Evolutionary conservation across 129 eudicot genomes (phyloP).

Genomic region (Saposhnikovia divaricata): DNA sequence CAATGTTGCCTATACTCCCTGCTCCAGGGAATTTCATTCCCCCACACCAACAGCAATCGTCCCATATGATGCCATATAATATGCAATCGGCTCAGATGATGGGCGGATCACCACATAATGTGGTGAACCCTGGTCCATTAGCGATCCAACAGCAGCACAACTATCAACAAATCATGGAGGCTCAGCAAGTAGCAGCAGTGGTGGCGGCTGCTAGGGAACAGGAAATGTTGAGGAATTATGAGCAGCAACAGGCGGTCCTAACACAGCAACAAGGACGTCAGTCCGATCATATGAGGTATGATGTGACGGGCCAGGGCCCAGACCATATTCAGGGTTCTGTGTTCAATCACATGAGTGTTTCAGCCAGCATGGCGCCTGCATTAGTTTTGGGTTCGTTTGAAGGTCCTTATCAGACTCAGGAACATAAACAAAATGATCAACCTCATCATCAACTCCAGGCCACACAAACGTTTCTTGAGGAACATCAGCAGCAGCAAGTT

Average conservation of each 20-base stretch:
- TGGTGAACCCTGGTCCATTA: constrained; percentile 12
- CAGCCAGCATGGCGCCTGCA: background rate
- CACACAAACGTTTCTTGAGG: background rate
- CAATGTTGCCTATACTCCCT: constrained; percentile 44
- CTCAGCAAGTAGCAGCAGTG: constrained; percentile 30
- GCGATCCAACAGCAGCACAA: constrained; percentile 38
- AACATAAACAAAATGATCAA: background rate
- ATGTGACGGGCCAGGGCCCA: constrained; percentile 9
- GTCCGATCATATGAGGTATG: constrained; percentile 30
- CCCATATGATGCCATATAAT: constrained; percentile 39
- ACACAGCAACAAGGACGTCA: constrained; percentile 19
- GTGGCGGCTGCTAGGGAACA: constrained; percentile 14
- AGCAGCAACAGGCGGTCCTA: background rate
- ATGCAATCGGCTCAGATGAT: constrained; percentile 22
- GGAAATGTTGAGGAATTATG: background rate
- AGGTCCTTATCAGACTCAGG: background rate
- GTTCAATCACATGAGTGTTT: constrained; percentile 20
- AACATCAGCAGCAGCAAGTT: background rate
- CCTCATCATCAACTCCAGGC: background rate
- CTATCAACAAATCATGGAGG: constrained; percentile 37
- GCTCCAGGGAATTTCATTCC: constrained; percentile 37
- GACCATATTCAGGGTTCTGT: constrained; percentile 21
- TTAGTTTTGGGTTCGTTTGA: constrained; percentile 16
- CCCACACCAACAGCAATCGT: constrained; percentile 15
- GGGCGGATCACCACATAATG: constrained; percentile 2